Conservation (phyloP, 768 basidiomycete genomes). For the Boletus rubroflammeus region DNA sequence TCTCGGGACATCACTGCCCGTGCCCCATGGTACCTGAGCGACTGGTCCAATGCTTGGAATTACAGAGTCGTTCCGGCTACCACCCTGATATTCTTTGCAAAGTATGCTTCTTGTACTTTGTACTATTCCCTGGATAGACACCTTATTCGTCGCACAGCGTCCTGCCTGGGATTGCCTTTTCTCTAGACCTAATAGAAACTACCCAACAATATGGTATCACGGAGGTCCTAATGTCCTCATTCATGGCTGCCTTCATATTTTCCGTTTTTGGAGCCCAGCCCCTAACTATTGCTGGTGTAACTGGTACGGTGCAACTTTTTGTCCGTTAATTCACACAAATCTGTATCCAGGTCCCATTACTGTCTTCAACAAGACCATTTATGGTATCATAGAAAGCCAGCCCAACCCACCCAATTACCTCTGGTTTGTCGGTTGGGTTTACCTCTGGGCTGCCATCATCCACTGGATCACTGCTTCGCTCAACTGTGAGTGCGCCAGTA, state of each 20-base stretch:
- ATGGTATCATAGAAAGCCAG: conserved; percentile 59
- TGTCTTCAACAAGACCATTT: conserved; percentile 89
- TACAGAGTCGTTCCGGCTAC: conserved; percentile 88
- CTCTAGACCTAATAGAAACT: conserved; percentile 87
- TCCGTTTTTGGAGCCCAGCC: conserved; percentile 89
- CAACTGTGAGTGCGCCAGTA: conserved; percentile 53
- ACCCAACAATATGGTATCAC: conserved; percentile 86
- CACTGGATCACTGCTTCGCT: conserved; percentile 79
- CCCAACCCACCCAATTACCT: conserved; percentile 69
- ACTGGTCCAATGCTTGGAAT: conserved; percentile 92
- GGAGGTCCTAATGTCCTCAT: conserved; percentile 79
- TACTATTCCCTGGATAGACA: background rate
- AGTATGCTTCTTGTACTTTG: conserved; percentile 43
- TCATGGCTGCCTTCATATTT: conserved; percentile 88
- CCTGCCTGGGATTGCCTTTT: conserved; percentile 90
- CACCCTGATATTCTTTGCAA: conserved; percentile 80
- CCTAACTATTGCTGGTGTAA: conserved; percentile 88
- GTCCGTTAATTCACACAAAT: background rate
- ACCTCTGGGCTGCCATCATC: conserved; percentile 83
- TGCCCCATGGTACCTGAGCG: conserved; percentile 74
- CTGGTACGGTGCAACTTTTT: conserved; percentile 42
- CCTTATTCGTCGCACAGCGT: conserved; percentile 42
- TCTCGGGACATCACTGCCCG: conserved; percentile 65
- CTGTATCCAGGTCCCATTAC: conserved; percentile 71
- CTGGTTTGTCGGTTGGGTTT: conserved; percentile 90